These are phyloP conservation scores for Phaeosphaeriaceae sp. DNA, from an alignment of 2,329 filamentous ascomycete genomes.

Conservation along the genomic window DNA sequence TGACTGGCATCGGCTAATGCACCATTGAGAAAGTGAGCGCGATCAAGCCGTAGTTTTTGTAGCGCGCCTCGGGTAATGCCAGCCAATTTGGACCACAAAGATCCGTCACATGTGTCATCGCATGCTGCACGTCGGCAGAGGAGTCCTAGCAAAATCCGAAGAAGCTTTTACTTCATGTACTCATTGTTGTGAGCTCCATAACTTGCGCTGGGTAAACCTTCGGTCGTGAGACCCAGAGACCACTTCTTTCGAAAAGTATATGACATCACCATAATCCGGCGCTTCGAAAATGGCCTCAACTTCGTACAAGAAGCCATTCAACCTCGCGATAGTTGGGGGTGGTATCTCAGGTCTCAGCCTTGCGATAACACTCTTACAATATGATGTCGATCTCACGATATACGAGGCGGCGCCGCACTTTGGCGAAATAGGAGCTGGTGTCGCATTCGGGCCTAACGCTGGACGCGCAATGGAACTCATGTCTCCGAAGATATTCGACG, in stretches of 20 bases:
- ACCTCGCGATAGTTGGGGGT: slow-evolving; percentile 65
- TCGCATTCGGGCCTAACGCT: slow-evolving; percentile 64
- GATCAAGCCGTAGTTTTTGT: neutral
- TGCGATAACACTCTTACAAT: slow-evolving; percentile 59
- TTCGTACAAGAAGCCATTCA: slow-evolving; percentile 46
- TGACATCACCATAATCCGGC: neutral
- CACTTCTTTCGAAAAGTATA: neutral
- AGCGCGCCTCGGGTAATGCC: neutral
- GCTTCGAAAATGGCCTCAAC: slow-evolving; percentile 25
- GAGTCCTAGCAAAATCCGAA: neutral
- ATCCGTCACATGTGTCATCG: slow-evolving; percentile 20
- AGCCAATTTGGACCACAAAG: neutral
- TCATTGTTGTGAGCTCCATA: neutral
- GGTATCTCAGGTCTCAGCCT: slow-evolving; percentile 65
- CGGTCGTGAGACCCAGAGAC: neutral
- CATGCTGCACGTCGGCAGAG: slow-evolving; percentile 17
- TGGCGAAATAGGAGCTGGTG: slow-evolving; percentile 65
- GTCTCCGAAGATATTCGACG: slow-evolving; percentile 49
- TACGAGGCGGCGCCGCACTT: slow-evolving; percentile 65
- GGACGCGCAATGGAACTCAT: slow-evolving; percentile 62
- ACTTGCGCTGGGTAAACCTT: neutral
- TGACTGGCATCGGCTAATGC: slow-evolving; percentile 19
- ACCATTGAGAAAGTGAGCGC: neutral
- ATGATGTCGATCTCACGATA: slow-evolving; percentile 57
- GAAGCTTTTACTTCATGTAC: neutral